Conservation (phyloP, 2,329 filamentous ascomycete genomes). For the Gnomoniopsis smithogilvyi region DNA sequence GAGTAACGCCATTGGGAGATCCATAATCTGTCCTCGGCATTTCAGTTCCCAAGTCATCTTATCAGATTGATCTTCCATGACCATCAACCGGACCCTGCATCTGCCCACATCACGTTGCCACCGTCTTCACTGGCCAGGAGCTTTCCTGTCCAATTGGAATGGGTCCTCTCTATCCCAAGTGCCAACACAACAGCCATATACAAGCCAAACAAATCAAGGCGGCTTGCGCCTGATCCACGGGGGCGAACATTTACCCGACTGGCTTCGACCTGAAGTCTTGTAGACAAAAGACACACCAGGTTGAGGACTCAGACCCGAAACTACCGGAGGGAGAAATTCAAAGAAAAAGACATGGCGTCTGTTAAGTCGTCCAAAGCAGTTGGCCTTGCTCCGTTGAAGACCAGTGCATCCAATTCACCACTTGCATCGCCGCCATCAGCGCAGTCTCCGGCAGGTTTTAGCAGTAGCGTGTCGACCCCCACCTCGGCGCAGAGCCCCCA, state of each 20-base stretch:
- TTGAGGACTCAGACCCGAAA: neutral
- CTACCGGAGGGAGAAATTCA: neutral
- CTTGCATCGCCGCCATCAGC: neutral
- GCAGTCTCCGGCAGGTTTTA: neutral
- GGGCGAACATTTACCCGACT: too few relatives aligned
- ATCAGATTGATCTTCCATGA: neutral
- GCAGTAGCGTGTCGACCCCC: slow-evolving; percentile 15
- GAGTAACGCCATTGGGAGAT: neutral
- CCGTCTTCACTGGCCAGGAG: neutral
- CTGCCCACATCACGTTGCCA: neutral
- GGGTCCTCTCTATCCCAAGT: neutral
- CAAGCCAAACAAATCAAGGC: too few relatives aligned
- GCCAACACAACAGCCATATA: neutral
- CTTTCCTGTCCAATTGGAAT: neutral
- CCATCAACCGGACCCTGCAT: neutral
- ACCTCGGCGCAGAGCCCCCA: slow-evolving; percentile 13
- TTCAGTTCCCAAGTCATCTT: neutral
- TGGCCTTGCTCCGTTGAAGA: slow-evolving; percentile 14
- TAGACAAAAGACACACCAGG: neutral
- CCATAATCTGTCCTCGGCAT: neutral
- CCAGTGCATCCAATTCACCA: slow-evolving; percentile 10
- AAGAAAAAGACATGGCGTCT: slow-evolving; percentile 1
- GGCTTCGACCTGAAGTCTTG: too few relatives aligned
- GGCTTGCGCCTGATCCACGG: too few relatives aligned
- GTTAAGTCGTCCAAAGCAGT: slow-evolving; percentile 6